Conservation (phyloP, 768 basidiomycete genomes). For the Leccinum truebloodii region DNA sequence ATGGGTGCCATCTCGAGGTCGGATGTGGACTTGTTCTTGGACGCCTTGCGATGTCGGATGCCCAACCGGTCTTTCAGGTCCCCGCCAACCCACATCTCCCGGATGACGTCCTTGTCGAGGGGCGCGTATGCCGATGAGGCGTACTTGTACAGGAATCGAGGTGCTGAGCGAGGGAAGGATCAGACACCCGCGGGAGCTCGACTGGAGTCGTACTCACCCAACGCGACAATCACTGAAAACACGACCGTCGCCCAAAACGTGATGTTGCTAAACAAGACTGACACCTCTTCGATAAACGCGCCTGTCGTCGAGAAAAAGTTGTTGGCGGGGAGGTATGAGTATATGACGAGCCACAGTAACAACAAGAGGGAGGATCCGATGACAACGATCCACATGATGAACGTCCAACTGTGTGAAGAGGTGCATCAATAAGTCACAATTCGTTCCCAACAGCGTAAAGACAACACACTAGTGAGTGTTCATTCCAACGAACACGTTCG, state of each 20-base stretch:
- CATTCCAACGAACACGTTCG: constrained; percentile 87
- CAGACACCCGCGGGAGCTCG: background rate
- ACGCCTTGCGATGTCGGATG: constrained; percentile 60
- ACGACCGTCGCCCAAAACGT: constrained; percentile 84
- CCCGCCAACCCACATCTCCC: constrained; percentile 88
- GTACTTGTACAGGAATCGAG: constrained; percentile 80
- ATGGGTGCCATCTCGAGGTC: constrained; percentile 70
- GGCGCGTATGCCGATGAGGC: constrained; percentile 70
- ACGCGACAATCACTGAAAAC: constrained; percentile 65
- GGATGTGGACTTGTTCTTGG: constrained; percentile 35
- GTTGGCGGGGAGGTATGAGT: constrained; percentile 74
- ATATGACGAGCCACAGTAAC: constrained; percentile 86
- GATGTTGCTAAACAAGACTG: constrained; percentile 72
- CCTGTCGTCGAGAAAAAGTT: constrained; percentile 73
- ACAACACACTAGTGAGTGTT: constrained; percentile 84
- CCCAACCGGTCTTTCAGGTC: constrained; percentile 83
- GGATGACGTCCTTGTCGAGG: constrained; percentile 85
- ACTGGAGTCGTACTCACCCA: constrained; percentile 50
- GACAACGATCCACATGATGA: constrained; percentile 81
- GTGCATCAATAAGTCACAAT: background rate
- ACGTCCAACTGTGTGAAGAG: constrained; percentile 62
- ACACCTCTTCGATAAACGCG: constrained; percentile 73
- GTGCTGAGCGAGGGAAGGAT: constrained; percentile 50
- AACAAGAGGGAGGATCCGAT: constrained; percentile 80
- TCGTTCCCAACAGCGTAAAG: constrained; percentile 9